Percentiles rank a stretch among this genome's conserved stretches.
phyloP scores from a whole-genome alignment of 2,329 filamentous ascomycete genomes.

The Aulographum hederae region DNA sequence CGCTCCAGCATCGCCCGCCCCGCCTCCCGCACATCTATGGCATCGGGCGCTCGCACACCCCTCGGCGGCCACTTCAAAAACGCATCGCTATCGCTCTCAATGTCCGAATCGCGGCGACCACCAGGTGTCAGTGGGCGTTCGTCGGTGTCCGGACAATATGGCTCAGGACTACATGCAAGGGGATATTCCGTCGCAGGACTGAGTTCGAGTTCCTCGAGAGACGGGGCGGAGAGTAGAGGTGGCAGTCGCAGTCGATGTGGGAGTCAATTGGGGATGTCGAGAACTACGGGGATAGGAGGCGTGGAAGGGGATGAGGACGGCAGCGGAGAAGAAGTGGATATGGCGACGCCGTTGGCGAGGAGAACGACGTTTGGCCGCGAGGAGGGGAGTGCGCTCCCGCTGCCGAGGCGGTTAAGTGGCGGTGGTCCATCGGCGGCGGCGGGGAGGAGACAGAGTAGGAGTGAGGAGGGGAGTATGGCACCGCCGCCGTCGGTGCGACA shows the following conservation, averaged over 20 bases:
- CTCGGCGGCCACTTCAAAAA: neutral
- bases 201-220: too few species aligned
- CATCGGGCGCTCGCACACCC: neutral
- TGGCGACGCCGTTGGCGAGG: slow-evolving; percentile 25
- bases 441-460: slow-evolving; percentile 7
- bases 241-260: neutral
- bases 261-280: slow-evolving; percentile 22
- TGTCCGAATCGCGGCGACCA: too few species aligned
- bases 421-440: slow-evolving; percentile 18
- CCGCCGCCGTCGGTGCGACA: slow-evolving; percentile 21
- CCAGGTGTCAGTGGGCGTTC: too few species aligned
- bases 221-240: neutral
- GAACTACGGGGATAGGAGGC: slow-evolving; percentile 8
- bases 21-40: neutral
- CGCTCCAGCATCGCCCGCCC: neutral
- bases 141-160: too few species aligned
- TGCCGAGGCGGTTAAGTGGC: slow-evolving; percentile 34
- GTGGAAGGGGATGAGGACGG: slow-evolving; percentile 12
- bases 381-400: slow-evolving; percentile 17
- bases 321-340: slow-evolving; percentile 12
- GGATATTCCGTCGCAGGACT: too few species aligned
- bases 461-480: slow-evolving; percentile 1
- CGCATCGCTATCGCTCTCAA: too few species aligned
- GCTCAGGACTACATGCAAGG: too few species aligned
- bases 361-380: slow-evolving; percentile 20